These are phyloP conservation scores for Annulohypoxylon nitens DNA, from an alignment of 495 filamentous ascomycete species.

Conservation along the genomic window DNA sequence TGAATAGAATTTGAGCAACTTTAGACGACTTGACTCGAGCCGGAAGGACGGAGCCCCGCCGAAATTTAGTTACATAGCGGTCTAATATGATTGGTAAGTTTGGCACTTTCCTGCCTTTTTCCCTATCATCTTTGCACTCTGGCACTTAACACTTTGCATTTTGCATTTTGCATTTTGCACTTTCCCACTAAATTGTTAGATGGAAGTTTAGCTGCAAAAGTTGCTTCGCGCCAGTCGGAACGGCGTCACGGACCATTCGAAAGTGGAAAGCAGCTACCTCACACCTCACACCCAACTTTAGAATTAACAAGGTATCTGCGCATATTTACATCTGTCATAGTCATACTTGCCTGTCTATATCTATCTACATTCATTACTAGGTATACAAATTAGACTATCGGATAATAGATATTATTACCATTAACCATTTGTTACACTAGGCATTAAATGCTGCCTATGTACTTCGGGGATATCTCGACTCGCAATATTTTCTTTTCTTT, in stretches of 20 bases:
- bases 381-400: not conserved
- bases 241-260: slow-evolving; percentile 33
- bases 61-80: slow-evolving; percentile 13
- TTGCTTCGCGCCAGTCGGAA: slow-evolving; percentile 18
- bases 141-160: not conserved
- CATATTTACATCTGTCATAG: not conserved
- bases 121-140: not conserved
- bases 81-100: slow-evolving; percentile 1
- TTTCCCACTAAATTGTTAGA: slow-evolving; percentile 8
- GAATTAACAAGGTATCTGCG: slow-evolving; percentile 7
- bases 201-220: slow-evolving; percentile 4
- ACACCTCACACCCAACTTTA: slow-evolving; percentile 15
- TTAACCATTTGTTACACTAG: not conserved
- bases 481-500: not conserved
- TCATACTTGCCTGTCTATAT: not conserved
- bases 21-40: slow-evolving; percentile 43
- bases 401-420: not conserved
- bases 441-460: not conserved
- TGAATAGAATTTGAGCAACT: slow-evolving; percentile 35
- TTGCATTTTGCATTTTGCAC: not conserved
- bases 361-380: not conserved
- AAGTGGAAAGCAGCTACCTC: slow-evolving; percentile 24
- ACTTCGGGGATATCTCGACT: not conserved
- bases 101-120: not conserved
- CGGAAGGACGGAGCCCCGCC: slow-evolving; percentile 44